Evolutionary conservation across 2,329 filamentous ascomycete species (phyloP).

Genomic region (Neurospora crassa): DNA sequence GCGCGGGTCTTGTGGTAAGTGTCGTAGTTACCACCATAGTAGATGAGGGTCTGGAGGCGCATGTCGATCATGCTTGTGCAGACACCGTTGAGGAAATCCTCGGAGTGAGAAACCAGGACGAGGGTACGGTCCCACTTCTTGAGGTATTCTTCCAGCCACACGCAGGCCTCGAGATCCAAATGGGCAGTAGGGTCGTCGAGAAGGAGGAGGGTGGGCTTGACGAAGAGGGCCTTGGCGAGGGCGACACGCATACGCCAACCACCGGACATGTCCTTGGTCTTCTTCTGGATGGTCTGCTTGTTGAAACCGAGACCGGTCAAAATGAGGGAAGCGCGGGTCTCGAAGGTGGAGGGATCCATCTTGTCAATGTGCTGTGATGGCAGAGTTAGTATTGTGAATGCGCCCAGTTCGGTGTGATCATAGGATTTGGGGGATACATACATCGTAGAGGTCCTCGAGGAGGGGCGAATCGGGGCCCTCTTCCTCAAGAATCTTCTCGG

Average conservation of each 20-base stretch:
- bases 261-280: conserved; percentile 99
- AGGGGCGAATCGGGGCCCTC: conserved; percentile 86
- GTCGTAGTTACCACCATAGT: conserved; percentile 99
- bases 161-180: conserved; percentile 97
- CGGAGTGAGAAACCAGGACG: conserved; percentile 91
- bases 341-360: conserved; percentile 97
- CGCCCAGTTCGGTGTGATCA: background rate
- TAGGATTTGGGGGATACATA: conserved; percentile 39
- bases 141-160: conserved; percentile 99
- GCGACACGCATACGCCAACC: conserved; percentile 99
- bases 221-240: conserved; percentile 93
- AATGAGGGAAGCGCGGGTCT: conserved; percentile 91
- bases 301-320: conserved; percentile 98
- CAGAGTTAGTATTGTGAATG: conserved; percentile 11
- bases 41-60: conserved; percentile 77
- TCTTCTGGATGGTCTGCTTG: conserved; percentile 95
- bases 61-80: conserved; percentile 99
- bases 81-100: conserved; percentile 99
- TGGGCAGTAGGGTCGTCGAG: conserved; percentile 98
- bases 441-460: conserved; percentile 91
- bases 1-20: conserved; percentile 88
- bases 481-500: conserved; percentile 83
- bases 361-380: conserved; percentile 79
- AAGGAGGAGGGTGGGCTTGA: conserved; percentile 89
- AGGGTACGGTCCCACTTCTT: conserved; percentile 99